Evolutionary conservation across 2,329 filamentous ascomycete genomes (phyloP).

Genomic region (Stachybotrys chlorohalonatus): DNA sequence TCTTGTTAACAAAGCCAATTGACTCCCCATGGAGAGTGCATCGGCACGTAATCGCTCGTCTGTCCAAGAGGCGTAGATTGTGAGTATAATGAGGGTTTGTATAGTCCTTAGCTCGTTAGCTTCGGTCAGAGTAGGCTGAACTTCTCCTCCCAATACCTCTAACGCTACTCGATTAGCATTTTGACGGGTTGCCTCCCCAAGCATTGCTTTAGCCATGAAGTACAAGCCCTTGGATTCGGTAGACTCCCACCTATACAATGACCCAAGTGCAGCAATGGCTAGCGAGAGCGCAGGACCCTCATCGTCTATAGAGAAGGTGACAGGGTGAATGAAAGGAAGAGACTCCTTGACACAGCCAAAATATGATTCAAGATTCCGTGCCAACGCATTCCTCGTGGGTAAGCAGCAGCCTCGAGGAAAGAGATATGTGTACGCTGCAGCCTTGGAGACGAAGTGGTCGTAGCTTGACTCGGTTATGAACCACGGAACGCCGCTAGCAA

Average conservation of each 20-base stretch:
- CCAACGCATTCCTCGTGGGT: background rate
- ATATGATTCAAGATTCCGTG: background rate
- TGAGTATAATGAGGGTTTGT: background rate
- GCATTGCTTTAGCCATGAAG: background rate
- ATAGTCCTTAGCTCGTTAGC: background rate
- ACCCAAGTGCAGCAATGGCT: background rate
- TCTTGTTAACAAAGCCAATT: background rate
- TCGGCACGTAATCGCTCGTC: background rate
- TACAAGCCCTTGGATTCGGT: background rate
- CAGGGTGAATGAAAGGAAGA: background rate
- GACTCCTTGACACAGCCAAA: background rate
- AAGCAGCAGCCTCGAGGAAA: background rate
- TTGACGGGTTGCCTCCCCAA: background rate
- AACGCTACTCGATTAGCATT: background rate
- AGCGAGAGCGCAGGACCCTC: background rate
- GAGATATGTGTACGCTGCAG: background rate
- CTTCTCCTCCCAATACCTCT: background rate
- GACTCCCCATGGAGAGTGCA: background rate
- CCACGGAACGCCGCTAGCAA: background rate
- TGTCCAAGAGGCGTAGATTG: background rate
- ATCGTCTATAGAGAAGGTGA: background rate
- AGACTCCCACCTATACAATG: background rate
- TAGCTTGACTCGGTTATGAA: background rate
- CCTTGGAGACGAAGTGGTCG: background rate
- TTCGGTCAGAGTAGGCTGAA: background rate